Evolutionary conservation across 108 stramenopile species (phyloP).

Genomic region (Epipyxis sp.): DNA sequence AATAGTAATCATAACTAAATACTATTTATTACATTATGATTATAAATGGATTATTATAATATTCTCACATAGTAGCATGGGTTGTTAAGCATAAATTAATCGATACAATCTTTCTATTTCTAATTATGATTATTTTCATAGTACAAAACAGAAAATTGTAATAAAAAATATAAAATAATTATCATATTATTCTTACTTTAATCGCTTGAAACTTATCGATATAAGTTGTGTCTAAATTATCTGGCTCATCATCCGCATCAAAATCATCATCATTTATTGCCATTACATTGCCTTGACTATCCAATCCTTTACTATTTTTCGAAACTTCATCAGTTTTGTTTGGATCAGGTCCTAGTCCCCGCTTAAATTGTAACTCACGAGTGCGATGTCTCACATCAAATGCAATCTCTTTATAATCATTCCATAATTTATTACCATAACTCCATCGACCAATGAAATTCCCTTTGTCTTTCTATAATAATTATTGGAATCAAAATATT

Average conservation of each 20-base stretch:
- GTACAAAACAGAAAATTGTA: too few species aligned
- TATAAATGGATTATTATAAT: too few species aligned
- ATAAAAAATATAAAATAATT: neutral
- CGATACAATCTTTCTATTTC: too few species aligned
- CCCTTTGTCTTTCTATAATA: neutral
- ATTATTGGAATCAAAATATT: neutral
- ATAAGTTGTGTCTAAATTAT: neutral
- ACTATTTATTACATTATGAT: too few species aligned
- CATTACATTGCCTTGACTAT: neutral
- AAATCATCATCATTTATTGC: neutral
- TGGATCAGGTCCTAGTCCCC: neutral
- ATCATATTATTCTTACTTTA: neutral
- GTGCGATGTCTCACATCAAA: slow-evolving; percentile 20
- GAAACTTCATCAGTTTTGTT: too few species aligned
- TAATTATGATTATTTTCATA: too few species aligned
- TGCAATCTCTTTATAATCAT: slow-evolving; percentile 32
- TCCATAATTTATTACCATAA: slow-evolving; percentile 22
- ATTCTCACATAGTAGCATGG: too few species aligned
- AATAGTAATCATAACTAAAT: too few species aligned
- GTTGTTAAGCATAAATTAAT: too few species aligned
- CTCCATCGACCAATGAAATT: slow-evolving; percentile 23
- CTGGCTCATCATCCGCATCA: slow-evolving; percentile 21
- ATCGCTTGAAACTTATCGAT: neutral
- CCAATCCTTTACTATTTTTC: too few species aligned
- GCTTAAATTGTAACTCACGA: slow-evolving; percentile 16